Conservation (phyloP, 2,329 filamentous ascomycete species). For the Curvularia spicifera region DNA sequence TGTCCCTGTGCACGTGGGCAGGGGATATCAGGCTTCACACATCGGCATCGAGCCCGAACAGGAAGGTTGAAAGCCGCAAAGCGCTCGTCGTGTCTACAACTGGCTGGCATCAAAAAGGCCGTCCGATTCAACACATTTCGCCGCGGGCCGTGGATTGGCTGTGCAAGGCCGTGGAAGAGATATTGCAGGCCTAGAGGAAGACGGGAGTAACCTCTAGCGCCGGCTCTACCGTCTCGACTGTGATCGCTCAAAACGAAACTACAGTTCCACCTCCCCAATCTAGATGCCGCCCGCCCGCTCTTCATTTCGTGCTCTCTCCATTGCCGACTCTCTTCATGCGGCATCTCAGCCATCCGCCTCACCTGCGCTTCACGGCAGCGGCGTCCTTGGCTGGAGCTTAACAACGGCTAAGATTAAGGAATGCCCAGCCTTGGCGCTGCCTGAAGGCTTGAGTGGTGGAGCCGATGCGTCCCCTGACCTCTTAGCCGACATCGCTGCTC, state of each 20-base stretch:
- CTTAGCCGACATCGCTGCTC: slow-evolving; percentile 7
- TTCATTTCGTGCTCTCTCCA: neutral
- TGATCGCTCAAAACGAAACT: slow-evolving; percentile 1
- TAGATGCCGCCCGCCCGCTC: slow-evolving; percentile 9
- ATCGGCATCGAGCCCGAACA: slow-evolving; percentile 12
- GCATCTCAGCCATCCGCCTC: neutral
- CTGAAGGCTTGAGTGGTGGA: slow-evolving; percentile 33
- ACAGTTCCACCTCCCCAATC: slow-evolving; percentile 32
- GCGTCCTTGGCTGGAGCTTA: slow-evolving; percentile 18
- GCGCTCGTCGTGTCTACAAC: neutral
- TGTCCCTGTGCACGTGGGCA: neutral
- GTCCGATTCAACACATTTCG: neutral
- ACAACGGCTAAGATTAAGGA: slow-evolving; percentile 32
- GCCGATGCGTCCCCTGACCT: slow-evolving; percentile 19
- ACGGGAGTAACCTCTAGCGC: slow-evolving; percentile 15
- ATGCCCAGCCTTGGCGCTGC: slow-evolving; percentile 33
- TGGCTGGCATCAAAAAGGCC: slow-evolving; percentile 12
- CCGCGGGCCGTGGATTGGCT: neutral
- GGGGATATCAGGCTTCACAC: slow-evolving; percentile 2
- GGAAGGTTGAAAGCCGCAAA: slow-evolving; percentile 22
- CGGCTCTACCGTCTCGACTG: slow-evolving; percentile 5
- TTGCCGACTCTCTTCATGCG: slow-evolving; percentile 1
- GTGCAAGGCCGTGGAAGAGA: neutral
- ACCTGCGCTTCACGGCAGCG: slow-evolving; percentile 7
- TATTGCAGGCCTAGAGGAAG: neutral